phyloP scores from a whole-genome alignment of 1,284 basidiomycete species.

The Trametes sp. region DNA sequence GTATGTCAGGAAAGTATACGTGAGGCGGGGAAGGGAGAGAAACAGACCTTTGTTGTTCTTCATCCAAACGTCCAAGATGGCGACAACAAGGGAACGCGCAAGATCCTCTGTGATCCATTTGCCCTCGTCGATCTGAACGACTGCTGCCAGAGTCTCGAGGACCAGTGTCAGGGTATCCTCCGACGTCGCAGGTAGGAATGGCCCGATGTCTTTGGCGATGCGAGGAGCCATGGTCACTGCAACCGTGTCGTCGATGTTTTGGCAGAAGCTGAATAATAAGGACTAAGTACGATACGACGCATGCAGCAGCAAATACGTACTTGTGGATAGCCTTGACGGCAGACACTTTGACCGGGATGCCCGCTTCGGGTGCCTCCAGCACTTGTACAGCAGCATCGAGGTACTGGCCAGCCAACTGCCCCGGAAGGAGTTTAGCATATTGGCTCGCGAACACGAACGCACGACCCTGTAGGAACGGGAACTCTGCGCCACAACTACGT shows the following conservation, averaged over 20 bases:
- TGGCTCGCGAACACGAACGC: constrained; percentile 96
- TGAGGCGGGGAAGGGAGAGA: neutral
- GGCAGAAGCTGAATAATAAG: constrained; percentile 63
- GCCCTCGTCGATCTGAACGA: constrained; percentile 78
- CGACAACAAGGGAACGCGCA: constrained; percentile 68
- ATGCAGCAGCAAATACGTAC: constrained; percentile 52
- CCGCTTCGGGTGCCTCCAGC: constrained; percentile 75
- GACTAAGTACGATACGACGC: neutral
- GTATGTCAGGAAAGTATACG: neutral
- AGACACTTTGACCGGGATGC: constrained; percentile 90
- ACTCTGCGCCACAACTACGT: constrained; percentile 53
- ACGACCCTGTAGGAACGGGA: constrained; percentile 92
- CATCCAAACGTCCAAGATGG: constrained; percentile 81
- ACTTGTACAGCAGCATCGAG: constrained; percentile 87
- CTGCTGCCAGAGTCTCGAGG: constrained; percentile 84
- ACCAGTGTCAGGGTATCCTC: constrained; percentile 93
- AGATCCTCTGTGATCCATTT: constrained; percentile 73
- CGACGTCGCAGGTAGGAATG: constrained; percentile 81
- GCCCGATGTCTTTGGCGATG: constrained; percentile 85
- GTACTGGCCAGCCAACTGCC: constrained; percentile 81
- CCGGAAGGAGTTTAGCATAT: constrained; percentile 79
- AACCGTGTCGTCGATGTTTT: constrained; percentile 63
- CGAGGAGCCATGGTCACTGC: constrained; percentile 73
- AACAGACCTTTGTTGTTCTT: constrained; percentile 80
- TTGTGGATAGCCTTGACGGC: constrained; percentile 93